phyloP scores from a whole-genome alignment of 2,329 filamentous ascomycete species.

The Apiospora sp. region DNA sequence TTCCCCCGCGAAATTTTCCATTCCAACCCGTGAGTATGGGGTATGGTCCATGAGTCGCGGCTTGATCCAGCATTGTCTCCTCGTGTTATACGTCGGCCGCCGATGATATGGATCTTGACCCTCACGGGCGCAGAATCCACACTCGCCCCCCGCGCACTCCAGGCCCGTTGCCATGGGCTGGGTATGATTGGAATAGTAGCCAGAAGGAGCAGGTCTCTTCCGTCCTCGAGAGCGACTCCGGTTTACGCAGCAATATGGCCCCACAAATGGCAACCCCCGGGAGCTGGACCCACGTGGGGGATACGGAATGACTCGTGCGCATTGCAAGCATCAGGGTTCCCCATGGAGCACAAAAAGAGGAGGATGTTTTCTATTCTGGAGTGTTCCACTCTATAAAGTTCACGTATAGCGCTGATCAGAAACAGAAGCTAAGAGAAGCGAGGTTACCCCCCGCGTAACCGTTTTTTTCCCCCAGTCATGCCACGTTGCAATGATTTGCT shows the following conservation, averaged over 20 bases:
- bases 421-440: not conserved
- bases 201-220: not conserved
- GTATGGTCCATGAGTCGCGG: not conserved
- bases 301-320: not conserved
- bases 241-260: not conserved
- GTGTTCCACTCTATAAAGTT: not conserved
- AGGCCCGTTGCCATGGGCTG: not conserved
- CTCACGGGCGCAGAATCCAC: not conserved
- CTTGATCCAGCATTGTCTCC: not conserved
- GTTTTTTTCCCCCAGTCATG: not conserved
- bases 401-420: not conserved
- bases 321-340: not conserved
- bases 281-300: not conserved
- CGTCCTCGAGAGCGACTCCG: not conserved
- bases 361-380: not conserved
- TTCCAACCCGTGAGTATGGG: not conserved
- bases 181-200: not conserved
- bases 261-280: not conserved
- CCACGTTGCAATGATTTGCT: not conserved
- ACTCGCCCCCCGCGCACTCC: not conserved
- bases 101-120: not conserved
- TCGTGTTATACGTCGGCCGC: not conserved
- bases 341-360: not conserved
- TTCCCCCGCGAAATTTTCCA: not conserved
- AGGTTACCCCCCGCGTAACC: not conserved